Percentiles rank a stretch among this genome's conserved stretches.
phyloP scores from a whole-genome alignment of 495 filamentous ascomycete species.

The Talaromyces thailandensis region DNA sequence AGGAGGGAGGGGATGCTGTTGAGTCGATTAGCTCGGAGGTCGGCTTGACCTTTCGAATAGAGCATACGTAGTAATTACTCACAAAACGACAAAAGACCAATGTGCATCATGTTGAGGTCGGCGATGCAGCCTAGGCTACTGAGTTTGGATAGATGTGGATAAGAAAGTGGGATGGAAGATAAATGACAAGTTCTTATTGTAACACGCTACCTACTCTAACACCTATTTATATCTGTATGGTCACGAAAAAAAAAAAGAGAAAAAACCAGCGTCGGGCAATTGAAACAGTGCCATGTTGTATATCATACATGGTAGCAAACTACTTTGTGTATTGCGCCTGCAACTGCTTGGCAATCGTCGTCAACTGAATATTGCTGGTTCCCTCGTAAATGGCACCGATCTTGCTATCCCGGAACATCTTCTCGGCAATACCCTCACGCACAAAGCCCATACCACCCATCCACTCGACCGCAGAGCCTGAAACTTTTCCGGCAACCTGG shows the following conservation, averaged over 20 bases:
- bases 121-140: neutral
- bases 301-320: neutral
- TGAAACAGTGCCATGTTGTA: neutral
- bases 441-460: slow-evolving; percentile 99
- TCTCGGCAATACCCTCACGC: slow-evolving; percentile 92
- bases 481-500: slow-evolving; percentile 85
- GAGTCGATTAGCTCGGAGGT: too few relatives aligned
- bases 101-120: neutral
- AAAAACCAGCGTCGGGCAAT: too few relatives aligned
- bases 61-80: too few relatives aligned
- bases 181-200: neutral
- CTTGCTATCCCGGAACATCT: slow-evolving; percentile 96
- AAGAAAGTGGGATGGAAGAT: neutral
- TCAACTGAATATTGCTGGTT: slow-evolving; percentile 75
- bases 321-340: slow-evolving; percentile 74
- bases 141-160: neutral
- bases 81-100: neutral
- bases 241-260: neutral
- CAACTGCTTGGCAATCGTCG: slow-evolving; percentile 87
- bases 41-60: too few relatives aligned
- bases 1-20: too few relatives aligned
- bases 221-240: neutral
- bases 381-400: slow-evolving; percentile 99
- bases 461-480: slow-evolving; percentile 87
- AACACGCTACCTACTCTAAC: neutral